Evolutionary conservation across 345 rosid species (phyloP).

Genomic region (Populus pruinosa): DNA sequence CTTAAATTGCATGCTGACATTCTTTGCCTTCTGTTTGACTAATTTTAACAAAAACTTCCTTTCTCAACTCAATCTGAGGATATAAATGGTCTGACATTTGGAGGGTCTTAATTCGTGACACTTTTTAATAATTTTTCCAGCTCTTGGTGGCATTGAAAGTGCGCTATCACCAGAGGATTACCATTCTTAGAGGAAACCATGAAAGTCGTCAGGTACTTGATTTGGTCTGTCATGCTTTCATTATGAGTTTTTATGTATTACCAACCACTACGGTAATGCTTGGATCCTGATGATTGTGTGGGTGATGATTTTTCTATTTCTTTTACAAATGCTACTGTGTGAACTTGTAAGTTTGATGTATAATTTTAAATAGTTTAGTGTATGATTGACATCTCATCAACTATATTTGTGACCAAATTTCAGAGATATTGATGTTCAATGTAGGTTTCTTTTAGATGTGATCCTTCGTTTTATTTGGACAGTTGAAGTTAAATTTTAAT

Average conservation of each 20-base stretch:
- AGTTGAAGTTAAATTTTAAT: neutral
- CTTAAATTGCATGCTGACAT: neutral
- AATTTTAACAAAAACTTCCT: neutral
- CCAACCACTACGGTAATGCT: neutral
- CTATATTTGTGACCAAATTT: neutral
- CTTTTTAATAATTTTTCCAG: constrained; percentile 27
- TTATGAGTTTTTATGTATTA: neutral
- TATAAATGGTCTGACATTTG: neutral
- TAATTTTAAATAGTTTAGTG: neutral
- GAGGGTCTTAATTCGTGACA: neutral
- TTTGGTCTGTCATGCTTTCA: neutral
- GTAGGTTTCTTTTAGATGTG: neutral
- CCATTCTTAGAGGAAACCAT: constrained; percentile 96
- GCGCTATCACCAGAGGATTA: constrained; percentile 77
- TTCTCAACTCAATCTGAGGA: neutral
- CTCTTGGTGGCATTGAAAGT: constrained; percentile 85
- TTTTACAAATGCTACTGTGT: neutral
- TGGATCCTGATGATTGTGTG: neutral
- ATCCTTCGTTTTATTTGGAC: neutral
- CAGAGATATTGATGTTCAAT: neutral
- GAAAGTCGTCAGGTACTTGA: constrained; percentile 89
- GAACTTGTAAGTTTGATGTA: neutral
- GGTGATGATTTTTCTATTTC: neutral
- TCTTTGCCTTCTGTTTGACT: neutral
- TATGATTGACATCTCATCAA: neutral